phyloP scores from a whole-genome alignment of 2,329 filamentous ascomycete species.

The Botrytis pseudocinerea region DNA sequence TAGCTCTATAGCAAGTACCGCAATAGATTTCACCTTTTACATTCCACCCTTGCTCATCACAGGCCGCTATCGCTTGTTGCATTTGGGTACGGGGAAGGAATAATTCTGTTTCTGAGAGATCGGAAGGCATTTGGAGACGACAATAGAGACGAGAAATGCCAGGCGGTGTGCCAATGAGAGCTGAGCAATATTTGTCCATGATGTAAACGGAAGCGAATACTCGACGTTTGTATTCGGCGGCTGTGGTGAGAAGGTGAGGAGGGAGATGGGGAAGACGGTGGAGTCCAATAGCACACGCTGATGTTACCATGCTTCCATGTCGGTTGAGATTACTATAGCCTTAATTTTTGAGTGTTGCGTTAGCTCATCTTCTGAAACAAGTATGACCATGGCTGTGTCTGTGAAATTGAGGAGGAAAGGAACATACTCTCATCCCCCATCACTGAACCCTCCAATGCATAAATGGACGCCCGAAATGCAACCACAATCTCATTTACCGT shows the following conservation, averaged over 20 bases:
- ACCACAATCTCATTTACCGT: conserved; percentile 31
- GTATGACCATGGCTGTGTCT: neutral
- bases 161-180: conserved; percentile 36
- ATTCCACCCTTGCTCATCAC: conserved; percentile 37
- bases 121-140: conserved; percentile 32
- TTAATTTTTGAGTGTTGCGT: conserved; percentile 1
- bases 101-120: conserved; percentile 34
- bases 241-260: conserved; percentile 29
- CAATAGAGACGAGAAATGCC: conserved; percentile 35
- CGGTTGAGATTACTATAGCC: conserved; percentile 30
- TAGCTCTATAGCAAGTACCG: conserved; percentile 30
- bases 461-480: conserved; percentile 7
- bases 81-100: conserved; percentile 28
- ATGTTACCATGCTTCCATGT: conserved; percentile 35
- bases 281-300: conserved; percentile 33
- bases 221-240: conserved; percentile 36
- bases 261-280: conserved; percentile 34
- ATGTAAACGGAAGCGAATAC: conserved; percentile 34
- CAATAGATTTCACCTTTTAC: conserved; percentile 28
- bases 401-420: neutral
- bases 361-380: neutral
- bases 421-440: conserved; percentile 14
- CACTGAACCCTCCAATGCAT: conserved; percentile 6
- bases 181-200: conserved; percentile 35
- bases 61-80: conserved; percentile 13